phyloP scores from a whole-genome alignment of 768 basidiomycete genomes.

The Pulveroboletus sp. region DNA sequence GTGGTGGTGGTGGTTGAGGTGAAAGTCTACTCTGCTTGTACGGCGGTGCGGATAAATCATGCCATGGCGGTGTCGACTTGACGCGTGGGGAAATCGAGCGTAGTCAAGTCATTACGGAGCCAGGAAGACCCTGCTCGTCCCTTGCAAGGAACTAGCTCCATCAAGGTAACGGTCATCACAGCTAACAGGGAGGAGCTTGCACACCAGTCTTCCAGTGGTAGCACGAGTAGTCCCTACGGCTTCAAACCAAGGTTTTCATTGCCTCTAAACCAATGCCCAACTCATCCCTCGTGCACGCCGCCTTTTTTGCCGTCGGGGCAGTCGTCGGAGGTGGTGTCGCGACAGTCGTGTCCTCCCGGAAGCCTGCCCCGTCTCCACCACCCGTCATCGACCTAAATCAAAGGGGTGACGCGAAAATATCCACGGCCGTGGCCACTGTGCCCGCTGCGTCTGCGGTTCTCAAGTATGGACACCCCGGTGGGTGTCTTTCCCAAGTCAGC shows the following conservation, averaged over 20 bases:
- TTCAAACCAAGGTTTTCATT: too few relatives aligned
- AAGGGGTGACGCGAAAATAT: slow-evolving; percentile 40
- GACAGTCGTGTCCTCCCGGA: slow-evolving; percentile 40
- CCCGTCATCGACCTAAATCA: slow-evolving; percentile 44
- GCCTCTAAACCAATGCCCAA: slow-evolving; percentile 38
- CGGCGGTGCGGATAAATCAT: too few relatives aligned
- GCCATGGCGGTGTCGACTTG: too few relatives aligned
- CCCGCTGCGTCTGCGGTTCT: slow-evolving; percentile 39
- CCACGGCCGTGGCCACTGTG: slow-evolving; percentile 26
- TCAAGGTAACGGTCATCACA: too few relatives aligned
- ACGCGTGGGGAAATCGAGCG: too few relatives aligned
- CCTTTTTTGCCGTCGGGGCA: slow-evolving; percentile 80
- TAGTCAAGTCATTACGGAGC: too few relatives aligned
- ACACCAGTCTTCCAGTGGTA: too few relatives aligned
- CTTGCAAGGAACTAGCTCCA: too few relatives aligned
- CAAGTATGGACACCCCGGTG: slow-evolving; percentile 36
- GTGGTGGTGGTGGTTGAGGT: slow-evolving; percentile 14
- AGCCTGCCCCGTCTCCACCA: slow-evolving; percentile 13
- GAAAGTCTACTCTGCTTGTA: background rate
- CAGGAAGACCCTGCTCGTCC: too few relatives aligned
- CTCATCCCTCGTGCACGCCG: slow-evolving; percentile 52
- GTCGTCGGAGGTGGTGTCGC: slow-evolving; percentile 74
- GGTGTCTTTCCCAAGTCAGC: background rate
- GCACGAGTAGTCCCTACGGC: too few relatives aligned
- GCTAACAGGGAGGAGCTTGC: too few relatives aligned